phyloP scores from a whole-genome alignment of 345 rosid species.

The Hibiscus mutabilis region DNA sequence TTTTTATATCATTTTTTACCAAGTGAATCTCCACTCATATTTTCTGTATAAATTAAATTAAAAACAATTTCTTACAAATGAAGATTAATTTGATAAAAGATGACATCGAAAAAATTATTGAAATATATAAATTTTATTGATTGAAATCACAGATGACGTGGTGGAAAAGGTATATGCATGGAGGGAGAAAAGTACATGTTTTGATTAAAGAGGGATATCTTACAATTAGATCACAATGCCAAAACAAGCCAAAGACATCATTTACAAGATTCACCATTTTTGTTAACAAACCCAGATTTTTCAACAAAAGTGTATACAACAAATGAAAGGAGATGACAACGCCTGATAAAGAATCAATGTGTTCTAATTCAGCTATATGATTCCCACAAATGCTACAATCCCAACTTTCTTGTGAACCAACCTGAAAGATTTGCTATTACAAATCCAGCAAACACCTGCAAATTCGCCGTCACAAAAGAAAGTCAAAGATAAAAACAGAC shows the following conservation, averaged over 20 bases:
- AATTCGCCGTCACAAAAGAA: background rate
- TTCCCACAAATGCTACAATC: constrained; percentile 45
- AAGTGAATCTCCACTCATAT: too few species aligned
- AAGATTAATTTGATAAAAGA: too few species aligned
- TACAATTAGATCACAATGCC: background rate
- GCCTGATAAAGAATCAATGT: constrained; percentile 21
- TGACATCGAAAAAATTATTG: too few species aligned
- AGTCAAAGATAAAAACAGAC: background rate
- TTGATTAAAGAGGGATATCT: background rate
- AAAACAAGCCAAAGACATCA: constrained; percentile 11
- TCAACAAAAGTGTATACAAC: background rate
- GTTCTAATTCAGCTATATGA: background rate
- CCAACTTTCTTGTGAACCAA: constrained; percentile 70
- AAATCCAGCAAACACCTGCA: constrained; percentile 93
- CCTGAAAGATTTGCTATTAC: constrained; percentile 78
- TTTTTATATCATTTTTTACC: too few species aligned
- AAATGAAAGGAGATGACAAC: constrained; percentile 18
- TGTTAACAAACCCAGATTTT: background rate
- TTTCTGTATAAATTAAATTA: too few species aligned
- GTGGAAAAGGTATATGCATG: too few species aligned
- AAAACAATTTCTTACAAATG: too few species aligned
- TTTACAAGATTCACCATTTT: constrained; percentile 20
- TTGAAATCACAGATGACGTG: too few species aligned
- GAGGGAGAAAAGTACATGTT: background rate
- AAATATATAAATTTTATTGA: too few species aligned